phyloP scores from a whole-genome alignment of 1,284 basidiomycete genomes.

The Phellopilus nigrolimitatus region DNA sequence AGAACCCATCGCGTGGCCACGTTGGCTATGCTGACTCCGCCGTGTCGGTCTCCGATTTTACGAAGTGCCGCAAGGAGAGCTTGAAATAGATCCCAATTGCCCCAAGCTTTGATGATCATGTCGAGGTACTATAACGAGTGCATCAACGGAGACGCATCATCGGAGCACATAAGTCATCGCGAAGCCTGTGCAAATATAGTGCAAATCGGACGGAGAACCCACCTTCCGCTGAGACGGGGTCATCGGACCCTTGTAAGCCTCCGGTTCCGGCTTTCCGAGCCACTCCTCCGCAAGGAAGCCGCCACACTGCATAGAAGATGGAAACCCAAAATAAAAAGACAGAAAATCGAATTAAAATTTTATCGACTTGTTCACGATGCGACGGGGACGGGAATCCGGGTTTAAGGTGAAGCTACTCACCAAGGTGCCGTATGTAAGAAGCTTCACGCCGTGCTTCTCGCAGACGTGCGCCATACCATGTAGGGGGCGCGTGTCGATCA shows the following conservation, averaged over 20 bases:
- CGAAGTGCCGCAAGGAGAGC: slow-evolving; percentile 53
- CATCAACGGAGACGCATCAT: not conserved
- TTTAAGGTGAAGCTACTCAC: slow-evolving; percentile 37
- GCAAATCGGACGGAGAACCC: slow-evolving; percentile 21
- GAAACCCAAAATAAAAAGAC: not conserved
- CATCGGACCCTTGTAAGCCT: slow-evolving; percentile 56
- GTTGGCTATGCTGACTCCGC: slow-evolving; percentile 67
- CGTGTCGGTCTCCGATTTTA: slow-evolving; percentile 61
- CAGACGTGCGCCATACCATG: slow-evolving; percentile 76
- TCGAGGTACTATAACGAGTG: slow-evolving; percentile 63
- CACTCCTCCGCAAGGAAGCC: slow-evolving; percentile 77
- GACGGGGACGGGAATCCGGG: slow-evolving; percentile 12
- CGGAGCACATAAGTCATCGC: not conserved
- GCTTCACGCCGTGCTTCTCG: slow-evolving; percentile 62
- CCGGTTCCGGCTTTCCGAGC: slow-evolving; percentile 63
- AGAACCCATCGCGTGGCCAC: slow-evolving; percentile 78
- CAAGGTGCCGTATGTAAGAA: slow-evolving; percentile 77
- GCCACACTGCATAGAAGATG: slow-evolving; percentile 51
- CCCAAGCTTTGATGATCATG: slow-evolving; percentile 75
- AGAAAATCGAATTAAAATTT: not conserved
- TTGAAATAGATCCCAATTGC: slow-evolving; percentile 72
- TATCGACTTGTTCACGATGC: slow-evolving; percentile 18
- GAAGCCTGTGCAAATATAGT: not conserved
- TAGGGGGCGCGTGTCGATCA: slow-evolving; percentile 72
- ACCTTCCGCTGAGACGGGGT: slow-evolving; percentile 82